A percentile compares a stretch with the other conserved stretches of the same genome.
phyloP scores from a whole-genome alignment of 139 green algal genomes.

The Diplosphaera chodatii region DNA sequence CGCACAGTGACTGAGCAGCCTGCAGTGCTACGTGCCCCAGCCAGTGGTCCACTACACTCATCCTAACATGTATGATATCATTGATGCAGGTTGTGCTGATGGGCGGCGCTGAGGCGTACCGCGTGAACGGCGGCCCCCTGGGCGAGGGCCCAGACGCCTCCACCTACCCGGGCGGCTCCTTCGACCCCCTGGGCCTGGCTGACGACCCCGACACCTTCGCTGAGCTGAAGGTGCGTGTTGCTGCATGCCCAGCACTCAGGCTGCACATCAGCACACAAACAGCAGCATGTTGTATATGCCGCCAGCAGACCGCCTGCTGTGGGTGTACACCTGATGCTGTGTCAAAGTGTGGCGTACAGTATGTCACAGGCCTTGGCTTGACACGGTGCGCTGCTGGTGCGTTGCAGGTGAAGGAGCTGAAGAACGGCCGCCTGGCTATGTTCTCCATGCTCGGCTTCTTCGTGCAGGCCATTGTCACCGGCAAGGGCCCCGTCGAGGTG shows the following conservation, averaged over 20 bases:
- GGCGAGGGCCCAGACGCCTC: conserved; percentile 73
- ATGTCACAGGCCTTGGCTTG: no score
- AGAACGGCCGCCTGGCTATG: conserved; percentile 85
- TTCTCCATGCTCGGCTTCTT: conserved; percentile 85
- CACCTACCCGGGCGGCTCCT: conserved; percentile 57
- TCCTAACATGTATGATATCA: no score
- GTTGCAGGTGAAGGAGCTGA: conserved; percentile 77
- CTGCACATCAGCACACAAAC: no score
- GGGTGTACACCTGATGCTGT: no score
- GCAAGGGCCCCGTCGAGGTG: conserved; percentile 39
- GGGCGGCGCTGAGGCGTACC: conserved; percentile 88
- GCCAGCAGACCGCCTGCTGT: no score
- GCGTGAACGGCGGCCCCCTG: conserved; percentile 83
- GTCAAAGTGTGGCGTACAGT: no score
- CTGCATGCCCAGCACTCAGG: no score
- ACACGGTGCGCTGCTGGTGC: no score
- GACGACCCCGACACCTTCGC: conserved; percentile 90
- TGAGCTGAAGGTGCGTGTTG: conserved; percentile 67
- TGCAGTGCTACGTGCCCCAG: no score
- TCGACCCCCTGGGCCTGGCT: conserved; percentile 90
- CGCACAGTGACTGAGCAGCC: conserved; percentile 60
- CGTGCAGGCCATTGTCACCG: conserved; percentile 62
- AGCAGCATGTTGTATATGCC: no score
- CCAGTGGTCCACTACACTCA: conserved; percentile 75
- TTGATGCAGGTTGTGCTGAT: conserved; percentile 79